Evolutionary conservation across 1,139 yeast genomes (phyloP).

Genomic region (Debaryomyces nepalensis): DNA sequence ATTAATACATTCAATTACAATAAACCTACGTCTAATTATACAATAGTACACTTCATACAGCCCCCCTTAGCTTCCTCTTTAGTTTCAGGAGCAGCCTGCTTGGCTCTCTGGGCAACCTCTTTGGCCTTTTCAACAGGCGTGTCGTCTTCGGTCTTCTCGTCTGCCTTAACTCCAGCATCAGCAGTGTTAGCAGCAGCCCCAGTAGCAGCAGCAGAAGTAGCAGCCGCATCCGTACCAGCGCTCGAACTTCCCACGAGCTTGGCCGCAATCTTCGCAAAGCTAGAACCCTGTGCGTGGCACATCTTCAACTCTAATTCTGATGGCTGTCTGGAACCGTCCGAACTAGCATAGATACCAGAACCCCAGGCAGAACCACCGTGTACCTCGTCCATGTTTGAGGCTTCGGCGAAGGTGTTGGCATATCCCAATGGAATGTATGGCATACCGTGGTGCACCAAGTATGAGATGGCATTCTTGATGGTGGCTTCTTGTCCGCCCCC

Average conservation of each 20-base stretch:
- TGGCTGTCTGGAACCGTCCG: slow-evolving; percentile 54
- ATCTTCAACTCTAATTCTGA: slow-evolving; percentile 42
- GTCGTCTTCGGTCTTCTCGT: slow-evolving; percentile 8
- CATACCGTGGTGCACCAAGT: slow-evolving; percentile 56
- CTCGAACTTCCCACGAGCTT: slow-evolving; percentile 25
- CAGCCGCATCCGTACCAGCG: slow-evolving; percentile 12
- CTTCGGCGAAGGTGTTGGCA: slow-evolving; percentile 35
- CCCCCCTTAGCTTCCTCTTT: slow-evolving; percentile 27
- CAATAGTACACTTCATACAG: slow-evolving; percentile 31
- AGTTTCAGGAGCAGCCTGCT: slow-evolving; percentile 26
- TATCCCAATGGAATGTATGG: slow-evolving; percentile 55
- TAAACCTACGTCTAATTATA: neutral
- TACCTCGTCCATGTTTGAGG: slow-evolving; percentile 40
- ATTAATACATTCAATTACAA: neutral
- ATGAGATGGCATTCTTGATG: slow-evolving; percentile 37
- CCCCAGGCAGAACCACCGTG: slow-evolving; percentile 59
- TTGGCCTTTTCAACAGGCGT: slow-evolving; percentile 15
- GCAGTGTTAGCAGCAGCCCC: slow-evolving; percentile 9
- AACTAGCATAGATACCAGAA: slow-evolving; percentile 53
- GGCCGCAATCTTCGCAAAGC: slow-evolving; percentile 41
- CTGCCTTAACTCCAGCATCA: slow-evolving; percentile 15
- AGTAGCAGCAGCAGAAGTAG: slow-evolving; percentile 15
- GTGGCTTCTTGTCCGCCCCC: slow-evolving; percentile 57
- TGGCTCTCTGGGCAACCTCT: slow-evolving; percentile 21
- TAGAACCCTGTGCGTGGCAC: slow-evolving; percentile 48